Conservation (phyloP, 495 filamentous ascomycete genomes). For the Penicillium odoratum region DNA sequence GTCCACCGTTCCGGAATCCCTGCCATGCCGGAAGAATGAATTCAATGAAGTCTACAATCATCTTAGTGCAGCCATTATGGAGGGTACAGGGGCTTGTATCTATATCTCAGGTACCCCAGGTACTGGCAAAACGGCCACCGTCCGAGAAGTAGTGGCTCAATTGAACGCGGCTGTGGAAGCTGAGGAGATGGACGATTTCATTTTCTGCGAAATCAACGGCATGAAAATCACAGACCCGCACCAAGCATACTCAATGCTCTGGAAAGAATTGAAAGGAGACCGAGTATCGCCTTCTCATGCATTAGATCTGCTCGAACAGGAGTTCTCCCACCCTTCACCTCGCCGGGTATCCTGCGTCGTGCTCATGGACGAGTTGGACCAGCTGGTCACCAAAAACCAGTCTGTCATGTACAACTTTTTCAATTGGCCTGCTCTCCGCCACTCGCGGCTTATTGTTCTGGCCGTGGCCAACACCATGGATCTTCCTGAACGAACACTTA, state of each 20-base stretch:
- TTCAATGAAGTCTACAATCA: slow-evolving; percentile 90
- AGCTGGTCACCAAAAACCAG: slow-evolving; percentile 95
- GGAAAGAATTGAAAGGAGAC: slow-evolving; percentile 94
- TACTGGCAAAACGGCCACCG: slow-evolving; percentile 98
- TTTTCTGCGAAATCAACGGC: slow-evolving; percentile 99
- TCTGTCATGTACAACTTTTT: slow-evolving; percentile 99
- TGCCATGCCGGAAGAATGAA: slow-evolving; percentile 91
- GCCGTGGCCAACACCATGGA: slow-evolving; percentile 99
- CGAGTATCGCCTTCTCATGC: slow-evolving; percentile 91
- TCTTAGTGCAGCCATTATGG: slow-evolving; percentile 90
- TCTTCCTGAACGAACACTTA: slow-evolving; percentile 90
- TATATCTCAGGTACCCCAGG: slow-evolving; percentile 99
- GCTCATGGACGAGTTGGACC: slow-evolving; percentile 98
- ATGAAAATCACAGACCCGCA: slow-evolving; percentile 99
- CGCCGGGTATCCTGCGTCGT: slow-evolving; percentile 94
- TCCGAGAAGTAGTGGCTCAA: slow-evolving; percentile 89
- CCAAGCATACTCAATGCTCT: slow-evolving; percentile 91
- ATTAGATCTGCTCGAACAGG: slow-evolving; percentile 82
- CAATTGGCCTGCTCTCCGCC: slow-evolving; percentile 95
- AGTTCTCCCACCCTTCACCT: slow-evolving; percentile 88
- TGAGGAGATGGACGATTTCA: slow-evolving; percentile 97
- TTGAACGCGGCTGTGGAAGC: slow-evolving; percentile 79
- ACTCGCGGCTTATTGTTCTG: slow-evolving; percentile 90
- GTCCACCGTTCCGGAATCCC: slow-evolving; percentile 80
- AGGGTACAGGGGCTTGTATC: slow-evolving; percentile 91